phyloP scores from a whole-genome alignment of 2,329 filamentous ascomycete species.

The Fusarium ramigenum region DNA sequence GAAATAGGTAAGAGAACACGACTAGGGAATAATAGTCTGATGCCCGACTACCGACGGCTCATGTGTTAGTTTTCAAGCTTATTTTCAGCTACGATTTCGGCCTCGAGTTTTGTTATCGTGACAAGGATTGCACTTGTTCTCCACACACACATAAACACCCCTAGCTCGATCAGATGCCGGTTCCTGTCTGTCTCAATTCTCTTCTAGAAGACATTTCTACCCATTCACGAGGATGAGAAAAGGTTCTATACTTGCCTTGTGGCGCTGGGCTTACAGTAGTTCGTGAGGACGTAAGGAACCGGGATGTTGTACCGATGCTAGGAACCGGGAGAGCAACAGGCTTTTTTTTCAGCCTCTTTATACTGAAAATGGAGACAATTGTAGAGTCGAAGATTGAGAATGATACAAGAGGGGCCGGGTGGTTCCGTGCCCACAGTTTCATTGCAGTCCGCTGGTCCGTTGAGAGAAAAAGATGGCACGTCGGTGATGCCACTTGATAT shows the following conservation, averaged over 20 bases:
- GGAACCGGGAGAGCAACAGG: constrained; percentile 1
- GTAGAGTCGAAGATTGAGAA: not conserved
- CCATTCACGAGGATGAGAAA: constrained; percentile 11
- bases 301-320: not conserved
- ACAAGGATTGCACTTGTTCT: constrained; percentile 20
- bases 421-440: constrained; percentile 24
- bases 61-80: constrained; percentile 22
- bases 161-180: constrained; percentile 12
- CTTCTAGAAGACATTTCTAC: constrained; percentile 24
- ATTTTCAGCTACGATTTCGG: constrained; percentile 8
- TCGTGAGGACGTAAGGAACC: not conserved
- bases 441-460: not conserved
- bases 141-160: constrained; percentile 12
- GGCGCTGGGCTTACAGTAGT: constrained; percentile 23
- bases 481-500: constrained; percentile 12
- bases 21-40: constrained; percentile 1
- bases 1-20: constrained; percentile 16
- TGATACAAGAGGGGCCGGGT: constrained; percentile 12
- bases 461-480: not conserved
- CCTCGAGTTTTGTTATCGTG: constrained; percentile 1
- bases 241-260: constrained; percentile 17
- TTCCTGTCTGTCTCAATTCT: not conserved
- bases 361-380: not conserved
- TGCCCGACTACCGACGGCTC: constrained; percentile 3
- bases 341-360: not conserved